These are phyloP conservation scores for Nidula microcarpa DNA, from an alignment of 768 basidiomycete species.

Conservation along the genomic window DNA sequence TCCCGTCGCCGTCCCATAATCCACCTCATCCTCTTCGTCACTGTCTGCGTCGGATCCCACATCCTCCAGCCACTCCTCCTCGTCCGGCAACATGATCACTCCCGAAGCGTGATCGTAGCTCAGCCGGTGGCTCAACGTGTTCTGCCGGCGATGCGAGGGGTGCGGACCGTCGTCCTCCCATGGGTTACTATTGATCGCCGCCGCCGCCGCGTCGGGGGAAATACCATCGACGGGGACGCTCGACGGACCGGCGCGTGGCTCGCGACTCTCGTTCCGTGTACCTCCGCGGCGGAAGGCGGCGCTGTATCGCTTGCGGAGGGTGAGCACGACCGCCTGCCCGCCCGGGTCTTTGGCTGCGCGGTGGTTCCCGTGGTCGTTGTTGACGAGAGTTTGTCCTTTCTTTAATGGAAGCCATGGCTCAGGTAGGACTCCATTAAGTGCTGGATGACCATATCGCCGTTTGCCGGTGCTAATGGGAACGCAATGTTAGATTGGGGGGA, in stretches of 20 bases:
- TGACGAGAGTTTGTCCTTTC: conserved; percentile 74
- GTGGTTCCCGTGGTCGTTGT: conserved; percentile 38
- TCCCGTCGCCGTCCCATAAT: conserved; percentile 27
- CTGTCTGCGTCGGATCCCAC: conserved; percentile 34
- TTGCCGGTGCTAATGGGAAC: conserved; percentile 72
- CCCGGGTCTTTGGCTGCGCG: conserved; percentile 31
- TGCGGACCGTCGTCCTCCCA: conserved; percentile 52
- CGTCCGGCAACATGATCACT: conserved; percentile 84
- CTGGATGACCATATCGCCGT: conserved; percentile 92
- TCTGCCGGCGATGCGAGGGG: conserved; percentile 14
- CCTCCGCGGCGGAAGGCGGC: conserved; percentile 31
- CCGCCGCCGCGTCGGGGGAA: conserved; percentile 14
- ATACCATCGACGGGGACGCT: background rate
- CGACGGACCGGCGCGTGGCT: background rate
- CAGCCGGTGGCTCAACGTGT: conserved; percentile 49
- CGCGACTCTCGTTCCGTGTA: conserved; percentile 7
- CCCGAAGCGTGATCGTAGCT: conserved; percentile 87
- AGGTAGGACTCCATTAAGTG: conserved; percentile 88
- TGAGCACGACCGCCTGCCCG: conserved; percentile 75
- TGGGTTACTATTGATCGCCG: conserved; percentile 38
- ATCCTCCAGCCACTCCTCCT: conserved; percentile 57
- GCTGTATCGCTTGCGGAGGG: conserved; percentile 71
- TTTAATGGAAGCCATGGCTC: conserved; percentile 93
- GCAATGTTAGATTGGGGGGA: conserved; percentile 1
- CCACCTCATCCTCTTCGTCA: conserved; percentile 55